Conservation (phyloP, 1,284 basidiomycete genomes). For the Trametes versicolor region DNA sequence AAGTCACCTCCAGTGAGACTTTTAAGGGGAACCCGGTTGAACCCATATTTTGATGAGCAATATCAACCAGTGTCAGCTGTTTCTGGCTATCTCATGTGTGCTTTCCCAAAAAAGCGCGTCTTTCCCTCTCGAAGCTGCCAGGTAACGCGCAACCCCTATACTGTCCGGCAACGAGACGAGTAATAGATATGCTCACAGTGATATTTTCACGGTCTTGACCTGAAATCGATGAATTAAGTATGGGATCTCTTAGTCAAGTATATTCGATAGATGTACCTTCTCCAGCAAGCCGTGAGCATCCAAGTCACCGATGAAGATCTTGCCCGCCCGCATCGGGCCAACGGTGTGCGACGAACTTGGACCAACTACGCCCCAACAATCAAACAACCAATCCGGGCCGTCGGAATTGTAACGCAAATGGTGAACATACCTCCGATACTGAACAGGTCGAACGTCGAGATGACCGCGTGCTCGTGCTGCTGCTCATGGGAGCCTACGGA, state of each 20-base stretch:
- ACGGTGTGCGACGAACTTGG: slow-evolving; percentile 79
- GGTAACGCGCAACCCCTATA: no score
- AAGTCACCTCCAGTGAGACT: no score
- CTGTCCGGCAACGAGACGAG: no score
- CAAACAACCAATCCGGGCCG: slow-evolving; percentile 20
- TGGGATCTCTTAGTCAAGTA: background rate
- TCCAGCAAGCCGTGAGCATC: slow-evolving; percentile 75
- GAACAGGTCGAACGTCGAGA: slow-evolving; percentile 93
- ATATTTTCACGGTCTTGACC: slow-evolving; percentile 86
- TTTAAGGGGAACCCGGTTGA: no score
- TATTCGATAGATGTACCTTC: no score
- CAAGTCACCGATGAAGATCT: slow-evolving; percentile 87
- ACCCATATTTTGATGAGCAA: no score
- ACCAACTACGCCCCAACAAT: slow-evolving; percentile 50
- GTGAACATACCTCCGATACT: slow-evolving; percentile 80
- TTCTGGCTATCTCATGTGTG: no score
- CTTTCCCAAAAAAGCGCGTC: no score
- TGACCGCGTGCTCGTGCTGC: slow-evolving; percentile 88
- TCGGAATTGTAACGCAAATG: slow-evolving; percentile 12
- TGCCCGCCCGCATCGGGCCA: slow-evolving; percentile 92
- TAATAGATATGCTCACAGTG: slow-evolving; percentile 63
- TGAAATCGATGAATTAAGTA: no score
- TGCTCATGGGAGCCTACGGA: slow-evolving; percentile 39
- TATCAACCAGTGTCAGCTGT: no score
- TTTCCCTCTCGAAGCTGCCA: no score